phyloP scores from a whole-genome alignment of 495 filamentous ascomycete species.

The Penicillium atrosanguineum region DNA sequence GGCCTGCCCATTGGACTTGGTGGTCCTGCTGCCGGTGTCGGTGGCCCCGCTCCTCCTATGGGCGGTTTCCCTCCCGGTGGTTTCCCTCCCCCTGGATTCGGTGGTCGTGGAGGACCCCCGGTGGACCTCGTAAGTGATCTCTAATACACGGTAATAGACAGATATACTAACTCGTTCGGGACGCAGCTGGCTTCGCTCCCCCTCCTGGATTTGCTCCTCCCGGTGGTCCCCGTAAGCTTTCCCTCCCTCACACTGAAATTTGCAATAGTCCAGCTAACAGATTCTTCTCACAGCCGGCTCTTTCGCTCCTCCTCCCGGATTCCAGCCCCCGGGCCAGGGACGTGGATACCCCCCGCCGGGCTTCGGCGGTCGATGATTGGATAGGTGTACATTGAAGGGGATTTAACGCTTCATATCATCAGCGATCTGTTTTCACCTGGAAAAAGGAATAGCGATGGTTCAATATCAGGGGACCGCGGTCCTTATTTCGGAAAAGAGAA shows the following conservation, averaged over 20 bases:
- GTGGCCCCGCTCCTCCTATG: conserved; percentile 68
- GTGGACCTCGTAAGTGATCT: conserved; percentile 57
- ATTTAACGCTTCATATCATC: conserved; percentile 21
- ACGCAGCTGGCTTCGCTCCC: conserved; percentile 3
- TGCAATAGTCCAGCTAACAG: neutral
- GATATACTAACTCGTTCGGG: conserved; percentile 4
- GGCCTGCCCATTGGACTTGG: conserved; percentile 84
- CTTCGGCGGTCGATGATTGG: conserved; percentile 67
- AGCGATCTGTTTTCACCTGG: conserved; percentile 18
- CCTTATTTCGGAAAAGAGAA: conserved; percentile 8
- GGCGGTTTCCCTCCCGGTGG: conserved; percentile 61
- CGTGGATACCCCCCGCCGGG: conserved; percentile 74
- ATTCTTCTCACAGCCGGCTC: conserved; percentile 40
- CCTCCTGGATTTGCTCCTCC: conserved; percentile 59
- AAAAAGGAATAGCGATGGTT: conserved; percentile 5
- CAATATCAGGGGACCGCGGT: conserved; percentile 6
- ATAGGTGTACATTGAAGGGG: conserved; percentile 16
- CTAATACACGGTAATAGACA: neutral
- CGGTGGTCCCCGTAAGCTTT: conserved; percentile 57
- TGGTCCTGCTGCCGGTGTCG: conserved; percentile 88
- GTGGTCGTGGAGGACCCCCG: conserved; percentile 68
- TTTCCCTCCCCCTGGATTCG: conserved; percentile 75
- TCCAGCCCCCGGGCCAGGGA: conserved; percentile 61
- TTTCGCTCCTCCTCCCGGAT: conserved; percentile 71
- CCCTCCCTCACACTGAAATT: neutral